Percentiles rank a stretch among this genome's conserved stretches.
phyloP scores from a whole-genome alignment of 2,329 filamentous ascomycete species.

The Diaporthe amygdali region DNA sequence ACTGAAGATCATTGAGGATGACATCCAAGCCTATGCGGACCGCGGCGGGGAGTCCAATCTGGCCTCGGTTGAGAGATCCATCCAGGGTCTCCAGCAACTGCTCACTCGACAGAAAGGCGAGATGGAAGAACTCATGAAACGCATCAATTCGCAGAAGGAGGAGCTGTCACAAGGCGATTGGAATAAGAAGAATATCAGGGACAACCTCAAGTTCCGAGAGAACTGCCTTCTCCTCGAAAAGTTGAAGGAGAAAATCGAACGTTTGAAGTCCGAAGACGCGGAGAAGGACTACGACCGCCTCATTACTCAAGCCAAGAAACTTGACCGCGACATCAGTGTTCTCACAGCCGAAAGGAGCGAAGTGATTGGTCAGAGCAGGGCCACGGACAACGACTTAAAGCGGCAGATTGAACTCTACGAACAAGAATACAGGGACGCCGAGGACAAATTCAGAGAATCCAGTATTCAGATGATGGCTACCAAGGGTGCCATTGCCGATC shows the following conservation, averaged over 20 bases:
- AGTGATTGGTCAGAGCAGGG: slow-evolving; percentile 79
- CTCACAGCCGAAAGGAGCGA: slow-evolving; percentile 75
- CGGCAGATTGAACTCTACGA: slow-evolving; percentile 81
- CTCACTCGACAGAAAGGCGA: slow-evolving; percentile 72
- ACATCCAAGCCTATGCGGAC: slow-evolving; percentile 81
- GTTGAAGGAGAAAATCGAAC: slow-evolving; percentile 72
- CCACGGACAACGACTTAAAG: slow-evolving; percentile 81
- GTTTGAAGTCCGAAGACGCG: slow-evolving; percentile 80
- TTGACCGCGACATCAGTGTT: slow-evolving; percentile 71
- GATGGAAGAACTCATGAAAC: slow-evolving; percentile 67
- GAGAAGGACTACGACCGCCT: slow-evolving; percentile 82
- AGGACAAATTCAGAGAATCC: slow-evolving; percentile 79
- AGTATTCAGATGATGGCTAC: slow-evolving; percentile 92
- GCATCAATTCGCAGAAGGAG: slow-evolving; percentile 78
- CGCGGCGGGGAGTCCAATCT: slow-evolving; percentile 77
- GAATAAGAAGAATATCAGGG: slow-evolving; percentile 83
- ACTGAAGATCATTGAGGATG: slow-evolving; percentile 74
- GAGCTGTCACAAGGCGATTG: slow-evolving; percentile 80
- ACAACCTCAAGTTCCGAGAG: slow-evolving; percentile 87
- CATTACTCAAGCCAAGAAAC: slow-evolving; percentile 68
- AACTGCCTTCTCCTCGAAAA: slow-evolving; percentile 71
- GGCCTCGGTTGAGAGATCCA: slow-evolving; percentile 70
- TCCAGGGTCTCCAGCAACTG: slow-evolving; percentile 69
- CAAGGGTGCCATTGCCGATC: slow-evolving; percentile 89
- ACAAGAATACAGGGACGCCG: slow-evolving; percentile 84